Conservation (phyloP, 2,329 filamentous ascomycete species). For the Botrytis elliptica region DNA sequence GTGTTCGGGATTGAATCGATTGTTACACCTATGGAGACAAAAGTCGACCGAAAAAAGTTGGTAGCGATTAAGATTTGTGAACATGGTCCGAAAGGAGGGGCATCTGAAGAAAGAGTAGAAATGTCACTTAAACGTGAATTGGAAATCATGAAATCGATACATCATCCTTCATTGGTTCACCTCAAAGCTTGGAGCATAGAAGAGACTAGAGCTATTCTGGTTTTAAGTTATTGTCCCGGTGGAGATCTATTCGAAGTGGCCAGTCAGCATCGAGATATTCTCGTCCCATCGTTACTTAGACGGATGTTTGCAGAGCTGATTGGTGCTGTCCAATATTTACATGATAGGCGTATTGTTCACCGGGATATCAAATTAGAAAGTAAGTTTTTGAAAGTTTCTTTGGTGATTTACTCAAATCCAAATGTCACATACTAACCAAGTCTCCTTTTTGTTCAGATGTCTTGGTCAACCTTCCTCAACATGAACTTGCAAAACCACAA, state of each 20-base stretch:
- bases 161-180: conserved; percentile 86
- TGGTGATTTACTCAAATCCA: not conserved
- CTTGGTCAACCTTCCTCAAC: conserved; percentile 76
- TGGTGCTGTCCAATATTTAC: conserved; percentile 80
- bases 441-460: conserved; percentile 60
- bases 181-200: conserved; percentile 90
- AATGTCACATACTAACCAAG: not conserved
- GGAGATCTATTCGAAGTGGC: conserved; percentile 95
- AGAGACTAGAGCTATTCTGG: conserved; percentile 75
- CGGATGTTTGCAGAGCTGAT: conserved; percentile 90
- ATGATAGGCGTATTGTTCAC: conserved; percentile 84
- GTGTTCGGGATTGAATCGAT: conserved; percentile 35
- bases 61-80: conserved; percentile 96
- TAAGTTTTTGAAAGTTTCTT: conserved; percentile 49
- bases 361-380: conserved; percentile 98
- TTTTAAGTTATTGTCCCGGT: conserved; percentile 88
- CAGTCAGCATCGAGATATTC: conserved; percentile 64
- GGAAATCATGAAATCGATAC: conserved; percentile 85
- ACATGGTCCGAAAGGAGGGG: conserved; percentile 88
- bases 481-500: conserved; percentile 61
- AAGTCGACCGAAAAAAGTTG: conserved; percentile 69
- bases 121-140: conserved; percentile 92
- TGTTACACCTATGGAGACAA: conserved; percentile 40
- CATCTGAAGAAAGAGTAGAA: conserved; percentile 88
- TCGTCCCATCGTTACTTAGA: conserved; percentile 69